Percentiles rank a stretch among this genome's conserved stretches.
phyloP scores from a whole-genome alignment of 495 filamentous ascomycete genomes.

The Penicillium macrosclerotiorum region DNA sequence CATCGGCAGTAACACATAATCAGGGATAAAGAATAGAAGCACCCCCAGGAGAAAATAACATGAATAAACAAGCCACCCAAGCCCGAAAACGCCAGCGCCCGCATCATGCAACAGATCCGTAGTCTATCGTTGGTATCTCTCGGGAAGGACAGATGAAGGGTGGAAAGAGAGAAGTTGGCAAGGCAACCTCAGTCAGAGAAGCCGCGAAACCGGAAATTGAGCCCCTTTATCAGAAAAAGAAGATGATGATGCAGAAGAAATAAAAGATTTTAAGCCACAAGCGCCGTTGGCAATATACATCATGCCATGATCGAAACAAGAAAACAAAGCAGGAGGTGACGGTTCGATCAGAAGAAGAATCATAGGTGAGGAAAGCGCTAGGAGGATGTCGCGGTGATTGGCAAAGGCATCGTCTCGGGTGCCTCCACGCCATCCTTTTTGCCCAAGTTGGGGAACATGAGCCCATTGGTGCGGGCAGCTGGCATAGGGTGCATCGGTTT shows the following conservation, averaged over 20 bases:
- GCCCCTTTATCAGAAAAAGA: background rate
- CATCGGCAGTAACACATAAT: too few species aligned
- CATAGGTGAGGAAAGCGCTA: background rate
- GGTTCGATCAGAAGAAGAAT: background rate
- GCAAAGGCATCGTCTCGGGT: background rate
- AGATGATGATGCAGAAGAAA: constrained; percentile 1
- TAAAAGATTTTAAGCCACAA: background rate
- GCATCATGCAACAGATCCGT: constrained; percentile 27
- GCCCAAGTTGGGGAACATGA: constrained; percentile 24
- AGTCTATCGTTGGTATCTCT: constrained; percentile 48
- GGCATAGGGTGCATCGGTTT: constrained; percentile 43
- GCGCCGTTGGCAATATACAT: constrained; percentile 7
- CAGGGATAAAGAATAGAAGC: background rate
- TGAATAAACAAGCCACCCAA: constrained; percentile 1
- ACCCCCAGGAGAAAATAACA: background rate
- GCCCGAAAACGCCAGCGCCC: constrained; percentile 29
- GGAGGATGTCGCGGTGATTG: background rate
- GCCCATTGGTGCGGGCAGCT: constrained; percentile 42
- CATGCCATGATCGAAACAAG: constrained; percentile 2
- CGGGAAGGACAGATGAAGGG: constrained; percentile 17
- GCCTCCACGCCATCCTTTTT: constrained; percentile 16
- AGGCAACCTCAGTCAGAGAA: background rate
- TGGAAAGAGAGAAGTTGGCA: constrained; percentile 1
- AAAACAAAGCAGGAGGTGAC: background rate
- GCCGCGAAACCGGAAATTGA: too few species aligned